Evolutionary conservation across 768 basidiomycete genomes (phyloP).

Genomic region (Lactarius hengduanensis): DNA sequence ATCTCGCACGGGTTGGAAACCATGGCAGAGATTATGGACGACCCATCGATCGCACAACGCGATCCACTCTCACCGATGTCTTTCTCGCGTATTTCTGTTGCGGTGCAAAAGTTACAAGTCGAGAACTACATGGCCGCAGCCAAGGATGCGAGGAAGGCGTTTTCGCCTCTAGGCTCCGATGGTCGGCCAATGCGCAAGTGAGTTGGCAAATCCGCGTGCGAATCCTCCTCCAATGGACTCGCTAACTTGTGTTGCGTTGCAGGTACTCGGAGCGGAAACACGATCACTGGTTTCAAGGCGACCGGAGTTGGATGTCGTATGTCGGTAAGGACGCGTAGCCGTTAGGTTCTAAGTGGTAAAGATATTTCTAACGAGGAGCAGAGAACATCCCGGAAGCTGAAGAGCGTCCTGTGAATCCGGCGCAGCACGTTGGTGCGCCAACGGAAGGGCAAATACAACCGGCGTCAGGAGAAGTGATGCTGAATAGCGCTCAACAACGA

Average conservation of each 20-base stretch:
- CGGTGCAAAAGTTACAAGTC: slow-evolving; percentile 23
- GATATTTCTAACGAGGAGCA: slow-evolving; percentile 3
- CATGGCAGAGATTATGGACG: slow-evolving; percentile 16
- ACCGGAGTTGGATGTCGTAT: slow-evolving; percentile 25
- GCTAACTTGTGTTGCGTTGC: neutral
- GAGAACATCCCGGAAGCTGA: slow-evolving; percentile 22
- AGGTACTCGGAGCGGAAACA: slow-evolving; percentile 27
- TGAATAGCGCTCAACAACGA: slow-evolving; percentile 17
- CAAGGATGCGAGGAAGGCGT: slow-evolving; percentile 10
- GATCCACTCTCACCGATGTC: slow-evolving; percentile 26
- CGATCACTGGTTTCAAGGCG: slow-evolving; percentile 28
- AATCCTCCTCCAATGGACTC: neutral
- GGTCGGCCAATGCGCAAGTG: slow-evolving; percentile 27
- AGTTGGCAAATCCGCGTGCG: neutral
- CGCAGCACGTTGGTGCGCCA: slow-evolving; percentile 22
- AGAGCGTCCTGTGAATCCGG: neutral
- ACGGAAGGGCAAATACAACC: slow-evolving; percentile 22
- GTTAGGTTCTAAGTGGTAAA: neutral
- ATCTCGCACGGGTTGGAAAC: slow-evolving; percentile 12
- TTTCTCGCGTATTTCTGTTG: slow-evolving; percentile 22
- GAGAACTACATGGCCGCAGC: slow-evolving; percentile 22
- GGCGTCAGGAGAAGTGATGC: slow-evolving; percentile 21
- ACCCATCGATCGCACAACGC: slow-evolving; percentile 16
- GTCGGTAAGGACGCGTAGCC: slow-evolving; percentile 10
- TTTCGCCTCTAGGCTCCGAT: slow-evolving; percentile 21